Percentiles rank a stretch among this genome's conserved stretches.
phyloP scores from a whole-genome alignment of 2,329 filamentous ascomycete genomes.

The Eurotiales sp. region DNA sequence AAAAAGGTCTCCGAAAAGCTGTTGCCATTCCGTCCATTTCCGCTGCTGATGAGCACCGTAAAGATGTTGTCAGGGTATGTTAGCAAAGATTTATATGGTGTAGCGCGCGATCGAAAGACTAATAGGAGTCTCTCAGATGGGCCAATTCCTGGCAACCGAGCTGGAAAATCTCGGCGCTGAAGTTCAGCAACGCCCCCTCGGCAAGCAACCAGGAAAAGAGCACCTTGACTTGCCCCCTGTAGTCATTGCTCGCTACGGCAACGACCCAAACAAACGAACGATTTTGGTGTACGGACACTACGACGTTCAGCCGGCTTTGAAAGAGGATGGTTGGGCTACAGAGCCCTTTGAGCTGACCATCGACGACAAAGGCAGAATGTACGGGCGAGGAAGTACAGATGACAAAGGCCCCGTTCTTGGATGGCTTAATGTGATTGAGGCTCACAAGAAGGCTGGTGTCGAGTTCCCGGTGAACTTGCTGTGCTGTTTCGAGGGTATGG shows the following conservation, averaged over 20 bases:
- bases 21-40: constrained; percentile 97
- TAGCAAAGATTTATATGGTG: background rate
- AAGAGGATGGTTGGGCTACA: constrained; percentile 91
- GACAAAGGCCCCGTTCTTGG: constrained; percentile 97
- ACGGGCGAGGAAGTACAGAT: constrained; percentile 89
- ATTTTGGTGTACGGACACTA: constrained; percentile 98
- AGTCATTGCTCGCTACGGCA: constrained; percentile 86
- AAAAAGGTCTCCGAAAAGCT: constrained; percentile 67
- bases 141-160: constrained; percentile 80
- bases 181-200: constrained; percentile 80
- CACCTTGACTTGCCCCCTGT: constrained; percentile 89
- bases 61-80: constrained; percentile 76
- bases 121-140: constrained; percentile 59
- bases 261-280: constrained; percentile 86
- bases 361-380: constrained; percentile 92
- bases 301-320: constrained; percentile 92
- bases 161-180: constrained; percentile 78
- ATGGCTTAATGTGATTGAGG: constrained; percentile 97
- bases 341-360: constrained; percentile 87
- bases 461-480: constrained; percentile 96
- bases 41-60: constrained; percentile 80
- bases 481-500: constrained; percentile 99
- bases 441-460: constrained; percentile 89
- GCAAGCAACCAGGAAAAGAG: constrained; percentile 88
- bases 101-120: background rate